These are phyloP conservation scores for Fistulifera pelliculosa DNA, from an alignment of 108 stramenopile genomes.

Conservation along the genomic window DNA sequence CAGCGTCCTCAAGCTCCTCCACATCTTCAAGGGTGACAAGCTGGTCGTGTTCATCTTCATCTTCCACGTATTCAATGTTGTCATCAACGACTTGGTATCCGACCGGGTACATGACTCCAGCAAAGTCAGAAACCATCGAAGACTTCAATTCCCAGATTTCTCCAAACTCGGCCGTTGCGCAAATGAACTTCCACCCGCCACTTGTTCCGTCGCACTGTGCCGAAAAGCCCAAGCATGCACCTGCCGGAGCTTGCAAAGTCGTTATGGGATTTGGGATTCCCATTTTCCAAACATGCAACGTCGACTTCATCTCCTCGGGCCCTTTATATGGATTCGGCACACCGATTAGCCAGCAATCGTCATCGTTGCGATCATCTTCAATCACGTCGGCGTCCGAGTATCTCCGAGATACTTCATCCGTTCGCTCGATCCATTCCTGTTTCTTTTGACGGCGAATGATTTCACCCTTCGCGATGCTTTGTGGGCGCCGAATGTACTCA, in stretches of 20 bases:
- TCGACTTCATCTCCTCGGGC: slow-evolving; percentile 31
- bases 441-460: slow-evolving; percentile 1
- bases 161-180: slow-evolving; percentile 24
- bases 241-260: slow-evolving; percentile 14
- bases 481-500: slow-evolving; percentile 15
- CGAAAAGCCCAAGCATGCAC: slow-evolving; percentile 19
- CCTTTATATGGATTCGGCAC: slow-evolving; percentile 26
- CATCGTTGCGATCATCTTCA: slow-evolving; percentile 5
- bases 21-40: slow-evolving; percentile 5
- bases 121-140: slow-evolving; percentile 35
- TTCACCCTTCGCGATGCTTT: neutral
- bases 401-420: neutral
- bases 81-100: slow-evolving; percentile 49
- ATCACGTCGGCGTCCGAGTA: neutral
- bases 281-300: slow-evolving; percentile 31
- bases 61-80: slow-evolving; percentile 59
- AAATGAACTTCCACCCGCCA: slow-evolving; percentile 14
- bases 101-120: slow-evolving; percentile 51
- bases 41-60: slow-evolving; percentile 46
- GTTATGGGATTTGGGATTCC: slow-evolving; percentile 17
- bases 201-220: neutral
- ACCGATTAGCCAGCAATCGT: slow-evolving; percentile 21
- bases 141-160: slow-evolving; percentile 21
- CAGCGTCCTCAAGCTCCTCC: neutral
- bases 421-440: slow-evolving; percentile 13